These are phyloP conservation scores for Gastrolobium villosum DNA, from an alignment of 306 rosid genomes.

Conservation along the genomic window DNA sequence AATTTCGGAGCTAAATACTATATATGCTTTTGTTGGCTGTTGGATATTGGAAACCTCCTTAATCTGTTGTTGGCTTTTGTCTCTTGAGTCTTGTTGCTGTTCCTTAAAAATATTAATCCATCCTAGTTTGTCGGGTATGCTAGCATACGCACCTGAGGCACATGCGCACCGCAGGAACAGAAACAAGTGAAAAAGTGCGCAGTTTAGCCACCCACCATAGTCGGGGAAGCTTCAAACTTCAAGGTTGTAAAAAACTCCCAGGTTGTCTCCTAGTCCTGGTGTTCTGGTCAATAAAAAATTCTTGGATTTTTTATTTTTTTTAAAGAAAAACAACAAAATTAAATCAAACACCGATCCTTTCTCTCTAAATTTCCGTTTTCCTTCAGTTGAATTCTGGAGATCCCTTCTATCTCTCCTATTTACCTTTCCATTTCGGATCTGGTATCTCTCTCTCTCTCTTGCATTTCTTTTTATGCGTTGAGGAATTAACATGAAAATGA, in stretches of 20 bases:
- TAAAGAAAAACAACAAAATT: slow-evolving; percentile 20
- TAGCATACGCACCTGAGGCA: slow-evolving; percentile 46
- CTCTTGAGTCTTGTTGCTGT: not conserved
- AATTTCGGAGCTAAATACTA: slow-evolving; percentile 20
- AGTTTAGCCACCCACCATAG: slow-evolving; percentile 50
- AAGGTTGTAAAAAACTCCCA: slow-evolving; percentile 45
- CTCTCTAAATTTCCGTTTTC: slow-evolving; percentile 52
- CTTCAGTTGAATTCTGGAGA: slow-evolving; percentile 55
- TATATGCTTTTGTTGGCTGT: not conserved
- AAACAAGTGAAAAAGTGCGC: slow-evolving; percentile 44
- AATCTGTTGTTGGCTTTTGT: not conserved
- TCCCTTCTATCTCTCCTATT: slow-evolving; percentile 39
- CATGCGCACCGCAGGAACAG: slow-evolving; percentile 39
- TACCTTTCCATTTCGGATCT: slow-evolving; percentile 54
- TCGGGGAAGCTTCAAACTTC: slow-evolving; percentile 51
- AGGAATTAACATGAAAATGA: slow-evolving; percentile 9
- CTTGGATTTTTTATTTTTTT: not conserved
- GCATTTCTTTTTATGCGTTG: slow-evolving; percentile 11
- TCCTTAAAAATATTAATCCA: not conserved
- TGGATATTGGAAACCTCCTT: not conserved
- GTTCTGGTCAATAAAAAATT: slow-evolving; percentile 17
- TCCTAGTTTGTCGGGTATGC: slow-evolving; percentile 22
- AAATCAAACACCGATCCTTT: slow-evolving; percentile 25
- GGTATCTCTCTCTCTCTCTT: slow-evolving; percentile 45
- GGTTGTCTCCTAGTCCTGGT: slow-evolving; percentile 24